Evolutionary conservation across 768 basidiomycete species (phyloP).

Genomic region (Auricularia heimuer): DNA sequence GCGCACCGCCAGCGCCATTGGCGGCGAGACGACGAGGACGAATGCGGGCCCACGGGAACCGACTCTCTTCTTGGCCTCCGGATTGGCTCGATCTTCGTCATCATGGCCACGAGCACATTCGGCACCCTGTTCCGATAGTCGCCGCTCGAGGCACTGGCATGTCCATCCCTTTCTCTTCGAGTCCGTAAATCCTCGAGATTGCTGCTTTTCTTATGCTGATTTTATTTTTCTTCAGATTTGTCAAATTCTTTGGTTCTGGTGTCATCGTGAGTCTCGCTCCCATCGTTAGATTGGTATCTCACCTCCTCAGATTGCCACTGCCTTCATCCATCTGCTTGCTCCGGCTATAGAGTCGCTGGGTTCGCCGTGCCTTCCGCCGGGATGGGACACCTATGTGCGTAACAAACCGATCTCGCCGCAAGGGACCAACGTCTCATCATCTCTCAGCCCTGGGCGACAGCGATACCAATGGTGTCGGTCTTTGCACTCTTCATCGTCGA

Average conservation of each 20-base stretch:
- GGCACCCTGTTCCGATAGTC: conserved; percentile 65
- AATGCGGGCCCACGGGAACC: too few species aligned
- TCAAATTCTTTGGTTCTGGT: conserved; percentile 86
- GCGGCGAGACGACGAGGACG: too few species aligned
- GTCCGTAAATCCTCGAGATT: conserved; percentile 30
- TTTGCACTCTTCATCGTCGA: conserved; percentile 81
- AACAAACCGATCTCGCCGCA: not conserved
- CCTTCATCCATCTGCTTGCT: conserved; percentile 74
- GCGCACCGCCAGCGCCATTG: too few species aligned
- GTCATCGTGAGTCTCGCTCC: conserved; percentile 51
- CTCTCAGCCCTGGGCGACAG: conserved; percentile 68
- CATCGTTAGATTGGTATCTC: not conserved
- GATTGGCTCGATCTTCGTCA: conserved; percentile 66
- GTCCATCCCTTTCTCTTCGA: conserved; percentile 60
- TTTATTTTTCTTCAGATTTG: conserved; percentile 39
- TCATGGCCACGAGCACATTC: conserved; percentile 45
- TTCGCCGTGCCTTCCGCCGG: conserved; percentile 56
- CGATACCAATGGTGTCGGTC: conserved; percentile 69
- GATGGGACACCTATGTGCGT: conserved; percentile 71
- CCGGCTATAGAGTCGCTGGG: conserved; percentile 65
- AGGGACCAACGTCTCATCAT: not conserved
- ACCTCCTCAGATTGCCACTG: conserved; percentile 65
- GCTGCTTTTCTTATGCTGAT: too few species aligned
- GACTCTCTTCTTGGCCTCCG: too few species aligned
- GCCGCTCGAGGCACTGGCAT: conserved; percentile 39